Evolutionary conservation across 179 eudicot genomes (phyloP), one percentile per base, ranked within the genome.

Genomic region (Carnegiea gigantea): DNA sequence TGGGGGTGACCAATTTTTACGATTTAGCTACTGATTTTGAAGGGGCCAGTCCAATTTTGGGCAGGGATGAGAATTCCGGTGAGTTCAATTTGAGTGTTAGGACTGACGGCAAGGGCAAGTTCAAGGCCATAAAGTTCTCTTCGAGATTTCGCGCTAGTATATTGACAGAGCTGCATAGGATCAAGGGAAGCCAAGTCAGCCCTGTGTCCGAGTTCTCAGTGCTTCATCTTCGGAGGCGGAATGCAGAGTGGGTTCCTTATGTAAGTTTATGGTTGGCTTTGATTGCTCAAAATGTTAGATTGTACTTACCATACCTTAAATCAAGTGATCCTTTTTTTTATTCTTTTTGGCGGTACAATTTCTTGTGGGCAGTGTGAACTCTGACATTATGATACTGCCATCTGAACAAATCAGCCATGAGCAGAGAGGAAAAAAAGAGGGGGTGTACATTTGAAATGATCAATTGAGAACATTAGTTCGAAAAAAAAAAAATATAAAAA

Each of bases 41-140:
- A 51, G 92, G 90, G 38, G 98, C 97, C 5, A 10, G 86, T 4
- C 98, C 99, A 7, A 86, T 94, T 40, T 75, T 93, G 71, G 98
- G 98, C 9, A 86, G 98, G 81, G 99, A 96, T 83, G 99, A 92
- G 85, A 92, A 80, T 64, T 90, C 93, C 1, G 84, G 57, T 88
- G 99, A 96, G 91, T 94, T 96, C 81, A 91, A 81, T 88, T 82
- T 96, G 80, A 96, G 89, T 86, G 96, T 96, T 38, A 82, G 99
- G 91, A 89, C 93, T 9, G 99, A 96, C 86, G 92, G 97, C 15
- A 90, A 90, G 33, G 98, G 98, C 64, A 96, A 94, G 83, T 94
- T 90, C 78, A 96, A 93, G 86, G 88, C 84, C 48, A 84, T 94
- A 14, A 96, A 96, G 86, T 91, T 94, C 21, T 96, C 99, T 13